Conservation (phyloP, 805 yeast genomes). For the Kazachstania bromeliacearum region DNA sequence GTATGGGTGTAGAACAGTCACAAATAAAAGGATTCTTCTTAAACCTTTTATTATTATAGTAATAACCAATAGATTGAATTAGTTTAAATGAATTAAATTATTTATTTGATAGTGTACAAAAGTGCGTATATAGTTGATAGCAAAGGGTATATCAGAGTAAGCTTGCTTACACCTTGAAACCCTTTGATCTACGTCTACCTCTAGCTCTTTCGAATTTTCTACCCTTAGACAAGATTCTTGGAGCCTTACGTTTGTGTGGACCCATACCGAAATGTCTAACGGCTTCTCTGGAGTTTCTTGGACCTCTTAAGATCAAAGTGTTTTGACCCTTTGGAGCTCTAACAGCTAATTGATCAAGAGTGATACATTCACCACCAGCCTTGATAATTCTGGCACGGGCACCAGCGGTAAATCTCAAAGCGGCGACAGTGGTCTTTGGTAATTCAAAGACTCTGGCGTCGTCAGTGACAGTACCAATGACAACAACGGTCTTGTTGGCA, state of each 20-base stretch:
- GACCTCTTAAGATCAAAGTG: slow-evolving; percentile 97
- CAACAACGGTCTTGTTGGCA: slow-evolving; percentile 85
- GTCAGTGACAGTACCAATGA: slow-evolving; percentile 98
- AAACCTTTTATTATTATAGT: no score
- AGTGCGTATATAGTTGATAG: no score
- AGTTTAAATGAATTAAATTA: no score
- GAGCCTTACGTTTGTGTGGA: slow-evolving; percentile 99
- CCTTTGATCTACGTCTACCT: slow-evolving; percentile 99
- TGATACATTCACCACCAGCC: slow-evolving; percentile 99
- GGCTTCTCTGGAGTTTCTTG: slow-evolving; percentile 98
- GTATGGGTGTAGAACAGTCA: no score
- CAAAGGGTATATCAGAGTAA: no score
- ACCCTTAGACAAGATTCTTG: slow-evolving; percentile 94
- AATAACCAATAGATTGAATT: no score
- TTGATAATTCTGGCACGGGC: slow-evolving; percentile 95
- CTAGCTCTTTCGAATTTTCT: slow-evolving; percentile 99
- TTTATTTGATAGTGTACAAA: no score
- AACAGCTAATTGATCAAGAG: slow-evolving; percentile 97
- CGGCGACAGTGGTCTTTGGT: slow-evolving; percentile 98
- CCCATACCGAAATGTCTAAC: slow-evolving; percentile 99
- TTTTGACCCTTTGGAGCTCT: slow-evolving; percentile 99
- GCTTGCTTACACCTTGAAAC: slow-evolving; percentile 91
- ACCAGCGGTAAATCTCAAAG: slow-evolving; percentile 97
- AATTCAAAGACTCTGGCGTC: slow-evolving; percentile 87
- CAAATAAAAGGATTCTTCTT: no score